phyloP scores from a whole-genome alignment of 1,284 basidiomycete species.

The Trichosporon ovoides region DNA sequence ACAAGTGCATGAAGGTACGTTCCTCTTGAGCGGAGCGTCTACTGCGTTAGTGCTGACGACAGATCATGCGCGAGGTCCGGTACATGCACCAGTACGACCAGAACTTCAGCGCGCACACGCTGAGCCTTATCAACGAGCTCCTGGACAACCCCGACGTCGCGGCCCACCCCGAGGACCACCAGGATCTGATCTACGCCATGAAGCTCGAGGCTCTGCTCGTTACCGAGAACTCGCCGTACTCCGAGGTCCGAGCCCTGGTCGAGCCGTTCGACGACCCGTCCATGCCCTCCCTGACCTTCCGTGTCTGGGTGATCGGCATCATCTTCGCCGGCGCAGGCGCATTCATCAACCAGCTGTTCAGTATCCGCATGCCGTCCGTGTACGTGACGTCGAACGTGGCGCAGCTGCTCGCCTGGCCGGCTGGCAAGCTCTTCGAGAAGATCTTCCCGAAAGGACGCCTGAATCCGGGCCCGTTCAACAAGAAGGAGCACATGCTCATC shows the following conservation, averaged over 20 bases:
- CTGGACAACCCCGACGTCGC: constrained; percentile 26
- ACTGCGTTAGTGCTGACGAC: neutral
- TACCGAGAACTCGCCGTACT: constrained; percentile 63
- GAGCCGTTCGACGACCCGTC: constrained; percentile 68
- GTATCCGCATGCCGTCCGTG: constrained; percentile 38
- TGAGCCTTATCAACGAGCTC: constrained; percentile 26
- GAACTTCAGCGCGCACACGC: constrained; percentile 24
- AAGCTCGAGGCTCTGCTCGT: constrained; percentile 38
- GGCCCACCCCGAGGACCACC: constrained; percentile 23
- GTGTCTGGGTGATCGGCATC: constrained; percentile 65
- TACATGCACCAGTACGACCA: constrained; percentile 33
- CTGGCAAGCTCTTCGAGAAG: constrained; percentile 25
- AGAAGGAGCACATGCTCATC: constrained; percentile 26
- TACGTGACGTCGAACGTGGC: constrained; percentile 33
- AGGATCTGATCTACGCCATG: constrained; percentile 29
- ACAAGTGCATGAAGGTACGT: constrained; percentile 19
- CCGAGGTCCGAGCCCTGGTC: constrained; percentile 79
- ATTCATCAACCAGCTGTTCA: constrained; percentile 60
- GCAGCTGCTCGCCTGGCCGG: constrained; percentile 31
- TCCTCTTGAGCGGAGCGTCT: neutral
- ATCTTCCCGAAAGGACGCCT: constrained; percentile 6
- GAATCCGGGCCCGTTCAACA: constrained; percentile 55
- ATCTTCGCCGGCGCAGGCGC: constrained; percentile 55
- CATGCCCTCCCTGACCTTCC: constrained; percentile 77
- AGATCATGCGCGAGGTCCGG: constrained; percentile 25